Evolutionary conservation across 1,284 basidiomycete species (phyloP), one percentile per base, ranked within the genome.

Genomic region (Chondrostereum purpureum): DNA sequence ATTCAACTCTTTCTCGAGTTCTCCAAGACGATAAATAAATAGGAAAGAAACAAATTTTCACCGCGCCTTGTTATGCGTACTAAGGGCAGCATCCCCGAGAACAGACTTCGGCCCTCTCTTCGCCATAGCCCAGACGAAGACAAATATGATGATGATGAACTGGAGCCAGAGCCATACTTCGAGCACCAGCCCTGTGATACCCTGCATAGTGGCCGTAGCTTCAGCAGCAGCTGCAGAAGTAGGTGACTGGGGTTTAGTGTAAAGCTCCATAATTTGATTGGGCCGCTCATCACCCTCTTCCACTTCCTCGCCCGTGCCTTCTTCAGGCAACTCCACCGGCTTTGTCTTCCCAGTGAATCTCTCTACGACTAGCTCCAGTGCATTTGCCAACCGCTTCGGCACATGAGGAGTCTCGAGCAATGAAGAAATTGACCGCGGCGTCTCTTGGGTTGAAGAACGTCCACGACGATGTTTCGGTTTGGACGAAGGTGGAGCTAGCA

Each of bases 141-240:
- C 78, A 35, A 81, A 48, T 18, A 89, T 72, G 50, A 89, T 77
- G 48, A 88, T 69, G 5, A 59, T 66, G 57, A 89, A 88, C 61
- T 89, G 86, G 43, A 88, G 58, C 85, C 86, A 87, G 47, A 89
- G 60, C 87, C 87, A 89, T 17, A 83, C 57, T 62, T 86, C 81
- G 36, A 89, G 54, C 49, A 88, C 59, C 43, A 83, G 62, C 20
- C 65, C 67, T 11, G 70, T 69, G 36, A 77, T 55, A 16, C 72
- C 68, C 22, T 60, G 44, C 46, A 31, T 60, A 43, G 62, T 59
- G 41, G 52, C 53, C 16, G 54, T 52, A 41, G 58, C 54, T 44
- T 51, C 45, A 42, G 47, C 36, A 14, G 50, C 34, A 14, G 48
- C 38, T 13, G 43, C 27, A 5, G 33, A 21, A 11, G 39, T 21